Base-by-base conservation (phyloP, 169 alveolate species). In the Babesia ovata region DNA sequence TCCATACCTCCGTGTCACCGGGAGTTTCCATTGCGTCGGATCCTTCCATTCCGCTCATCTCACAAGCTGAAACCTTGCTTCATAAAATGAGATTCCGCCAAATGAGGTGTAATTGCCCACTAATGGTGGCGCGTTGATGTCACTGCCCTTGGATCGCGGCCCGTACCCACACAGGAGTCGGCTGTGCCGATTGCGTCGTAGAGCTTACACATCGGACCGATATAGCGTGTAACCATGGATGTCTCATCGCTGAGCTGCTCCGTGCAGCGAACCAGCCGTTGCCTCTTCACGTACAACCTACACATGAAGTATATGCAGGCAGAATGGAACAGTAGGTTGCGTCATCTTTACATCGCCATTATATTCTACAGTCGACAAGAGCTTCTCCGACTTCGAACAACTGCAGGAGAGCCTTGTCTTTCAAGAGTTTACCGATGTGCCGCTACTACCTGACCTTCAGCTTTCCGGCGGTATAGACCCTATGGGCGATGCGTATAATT, bases 361-460 rank as follows among this genome's bases (percentile, higher is more conserved):
- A 50, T 24, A 2, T 26, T 13, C 16, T 22, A 21, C 59, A 81
- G 88, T 63, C 50, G 71, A 81, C 24, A 71, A 74, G 75, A 72
- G 74, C 19, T 72, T 73, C 36, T 66, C 57, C 16, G 88, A 81
- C 54, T 81, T 81, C 50, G 88, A 81, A 54, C 67, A 72, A 52
- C 73, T 81, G 17, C 85, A 81, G 53, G 75, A 74, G 9, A 53
- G 65, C 53, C 67, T 81, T 36, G 33, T 71, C 17, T 36, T 26
- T 13, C 53, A 63, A n/a, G 73, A 81, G 12, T 73, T 72, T 28
- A 48, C 77, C 9, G 88, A 81, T 46, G 79, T 81, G 36, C 88
- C 88, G 24, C 33, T 74, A 24, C 74, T 81, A 0, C 88, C 88
- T 36, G 88, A 81, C 45, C 53, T 81, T 7, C 69, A 81, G 56